Evolutionary conservation across 2,329 filamentous ascomycete genomes (phyloP).

Genomic region (Tolypocladium tundrense): DNA sequence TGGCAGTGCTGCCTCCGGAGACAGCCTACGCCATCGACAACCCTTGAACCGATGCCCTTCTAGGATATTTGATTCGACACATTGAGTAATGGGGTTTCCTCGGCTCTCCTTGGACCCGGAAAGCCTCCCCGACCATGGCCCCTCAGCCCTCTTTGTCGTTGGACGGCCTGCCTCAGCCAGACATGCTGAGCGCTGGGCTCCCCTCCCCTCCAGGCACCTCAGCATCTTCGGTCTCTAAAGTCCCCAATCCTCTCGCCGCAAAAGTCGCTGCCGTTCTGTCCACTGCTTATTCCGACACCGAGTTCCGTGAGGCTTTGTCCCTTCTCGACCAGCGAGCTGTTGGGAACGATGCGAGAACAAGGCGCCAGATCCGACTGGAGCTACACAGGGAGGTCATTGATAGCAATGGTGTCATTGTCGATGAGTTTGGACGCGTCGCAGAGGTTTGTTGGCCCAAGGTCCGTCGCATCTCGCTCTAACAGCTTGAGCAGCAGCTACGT

Average conservation of each 20-base stretch:
- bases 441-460: constrained; percentile 46
- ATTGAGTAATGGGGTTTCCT: not conserved
- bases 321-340: constrained; percentile 65
- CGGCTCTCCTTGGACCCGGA: not conserved
- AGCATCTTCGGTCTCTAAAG: constrained; percentile 47
- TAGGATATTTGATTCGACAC: not conserved
- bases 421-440: constrained; percentile 80
- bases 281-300: constrained; percentile 82
- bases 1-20: not conserved
- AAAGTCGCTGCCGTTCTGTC: constrained; percentile 81
- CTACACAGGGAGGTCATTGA: constrained; percentile 88
- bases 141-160: not conserved
- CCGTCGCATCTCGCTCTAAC: constrained; percentile 7
- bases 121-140: not conserved
- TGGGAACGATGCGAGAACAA: constrained; percentile 65
- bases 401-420: constrained; percentile 80
- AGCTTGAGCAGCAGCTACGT: constrained; percentile 61
- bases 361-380: constrained; percentile 70
- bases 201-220: constrained; percentile 70
- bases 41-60: not conserved
- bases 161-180: constrained; percentile 1
- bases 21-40: not conserved
- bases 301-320: constrained; percentile 75
- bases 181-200: constrained; percentile 33
- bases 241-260: constrained; percentile 60